Conservation (phyloP, 495 filamentous ascomycete genomes). For the Annulohypoxylon bovei region DNA sequence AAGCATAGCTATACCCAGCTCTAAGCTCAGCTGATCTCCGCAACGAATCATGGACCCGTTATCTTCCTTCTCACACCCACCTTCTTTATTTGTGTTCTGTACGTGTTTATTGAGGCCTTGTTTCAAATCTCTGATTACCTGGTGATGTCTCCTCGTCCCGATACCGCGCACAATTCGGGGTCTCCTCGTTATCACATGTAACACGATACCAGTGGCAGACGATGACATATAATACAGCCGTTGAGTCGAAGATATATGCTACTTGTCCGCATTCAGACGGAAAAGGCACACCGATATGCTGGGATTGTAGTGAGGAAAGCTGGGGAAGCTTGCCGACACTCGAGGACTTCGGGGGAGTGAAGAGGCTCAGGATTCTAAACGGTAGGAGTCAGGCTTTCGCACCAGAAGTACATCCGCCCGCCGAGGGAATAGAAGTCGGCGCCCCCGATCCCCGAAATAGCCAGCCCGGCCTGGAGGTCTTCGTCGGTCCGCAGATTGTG, state of each 20-base stretch:
- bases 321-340: slow-evolving; percentile 3
- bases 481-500: slow-evolving; percentile 10
- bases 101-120: neutral
- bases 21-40: neutral
- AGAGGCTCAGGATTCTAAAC: slow-evolving; percentile 18
- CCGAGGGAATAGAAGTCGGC: slow-evolving; percentile 35
- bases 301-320: slow-evolving; percentile 38
- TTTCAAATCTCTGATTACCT: neutral
- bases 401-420: slow-evolving; percentile 24
- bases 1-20: neutral
- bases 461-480: slow-evolving; percentile 31
- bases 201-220: neutral
- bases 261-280: slow-evolving; percentile 26
- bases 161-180: neutral
- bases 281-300: slow-evolving; percentile 28
- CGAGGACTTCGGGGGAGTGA: neutral
- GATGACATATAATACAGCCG: slow-evolving; percentile 10
- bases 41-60: neutral
- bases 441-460: slow-evolving; percentile 5
- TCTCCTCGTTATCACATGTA: neutral
- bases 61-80: neutral
- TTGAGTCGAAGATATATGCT: neutral
- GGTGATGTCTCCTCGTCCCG: slow-evolving; percentile 6
- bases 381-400: slow-evolving; percentile 8
- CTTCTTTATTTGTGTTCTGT: neutral